A percentile compares a stretch with the other conserved stretches of the same genome.
Evolutionary conservation across 257 asterid genomes (phyloP).

Genomic region (Buddleja alternifolia): DNA sequence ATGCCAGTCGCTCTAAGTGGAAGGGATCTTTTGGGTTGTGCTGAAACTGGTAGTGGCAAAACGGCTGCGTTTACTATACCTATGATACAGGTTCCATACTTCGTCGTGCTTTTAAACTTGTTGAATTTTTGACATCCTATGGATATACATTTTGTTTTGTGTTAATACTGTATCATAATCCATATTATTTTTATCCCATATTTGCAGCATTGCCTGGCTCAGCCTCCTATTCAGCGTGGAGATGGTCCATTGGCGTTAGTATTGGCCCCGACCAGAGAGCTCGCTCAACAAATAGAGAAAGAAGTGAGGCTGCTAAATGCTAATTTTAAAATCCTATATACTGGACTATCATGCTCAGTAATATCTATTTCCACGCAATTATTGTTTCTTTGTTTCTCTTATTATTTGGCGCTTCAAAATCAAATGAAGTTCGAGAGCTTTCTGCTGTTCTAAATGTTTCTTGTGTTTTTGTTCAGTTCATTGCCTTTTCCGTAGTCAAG

Average conservation of each 20-base stretch:
- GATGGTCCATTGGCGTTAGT: constrained; percentile 95
- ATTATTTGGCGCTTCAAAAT: too few species aligned
- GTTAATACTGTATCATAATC: constrained; percentile 11
- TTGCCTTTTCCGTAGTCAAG: not conserved
- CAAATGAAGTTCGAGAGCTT: too few species aligned
- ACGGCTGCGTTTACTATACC: constrained; percentile 89
- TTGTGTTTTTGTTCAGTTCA: not conserved
- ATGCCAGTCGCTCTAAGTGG: constrained; percentile 91
- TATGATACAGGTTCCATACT: constrained; percentile 72
- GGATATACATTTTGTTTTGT: constrained; percentile 7
- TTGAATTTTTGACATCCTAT: constrained; percentile 6
- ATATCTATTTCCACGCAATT: not conserved
- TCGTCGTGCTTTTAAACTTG: constrained; percentile 21
- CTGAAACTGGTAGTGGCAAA: constrained; percentile 93
- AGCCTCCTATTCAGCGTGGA: constrained; percentile 75
- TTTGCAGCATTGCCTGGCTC: constrained; percentile 81
- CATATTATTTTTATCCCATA: constrained; percentile 20
- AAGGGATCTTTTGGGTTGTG: constrained; percentile 91
- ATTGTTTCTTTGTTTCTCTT: too few species aligned
- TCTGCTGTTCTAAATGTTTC: constrained; percentile 19
- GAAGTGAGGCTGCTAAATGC: constrained; percentile 59
- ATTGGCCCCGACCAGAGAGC: constrained; percentile 91
- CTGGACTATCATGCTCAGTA: not conserved
- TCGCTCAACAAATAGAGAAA: constrained; percentile 92
- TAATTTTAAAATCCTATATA: constrained; percentile 13